Conservation (phyloP, 2,329 filamentous ascomycete genomes). For the Trichophyton benhamiae region DNA sequence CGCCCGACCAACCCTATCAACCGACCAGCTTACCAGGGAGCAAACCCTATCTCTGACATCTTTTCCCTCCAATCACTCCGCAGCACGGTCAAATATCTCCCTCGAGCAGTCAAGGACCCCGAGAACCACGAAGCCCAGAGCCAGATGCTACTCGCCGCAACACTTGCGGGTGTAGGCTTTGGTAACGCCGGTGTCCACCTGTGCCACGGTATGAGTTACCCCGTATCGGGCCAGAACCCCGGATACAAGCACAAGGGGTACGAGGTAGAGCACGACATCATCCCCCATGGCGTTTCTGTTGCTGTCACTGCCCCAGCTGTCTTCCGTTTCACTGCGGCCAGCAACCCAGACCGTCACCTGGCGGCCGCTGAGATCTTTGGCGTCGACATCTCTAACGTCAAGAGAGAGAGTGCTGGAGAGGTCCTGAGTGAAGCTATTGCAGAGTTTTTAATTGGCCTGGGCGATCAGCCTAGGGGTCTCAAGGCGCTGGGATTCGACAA, state of each 20-base stretch:
- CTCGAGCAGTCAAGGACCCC: slow-evolving; percentile 71
- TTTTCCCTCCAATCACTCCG: slow-evolving; percentile 80
- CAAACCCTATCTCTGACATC: slow-evolving; percentile 94
- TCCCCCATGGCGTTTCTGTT: slow-evolving; percentile 91
- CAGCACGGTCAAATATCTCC: slow-evolving; percentile 81
- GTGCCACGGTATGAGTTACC: slow-evolving; percentile 89
- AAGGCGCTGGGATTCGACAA: slow-evolving; percentile 68
- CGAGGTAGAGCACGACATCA: slow-evolving; percentile 60
- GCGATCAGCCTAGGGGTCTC: slow-evolving; percentile 80
- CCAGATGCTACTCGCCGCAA: slow-evolving; percentile 91
- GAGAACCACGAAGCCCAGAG: slow-evolving; percentile 87
- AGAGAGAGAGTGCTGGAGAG: slow-evolving; percentile 78
- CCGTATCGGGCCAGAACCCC: slow-evolving; percentile 89
- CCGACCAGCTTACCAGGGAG: slow-evolving; percentile 87
- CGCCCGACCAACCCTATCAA: slow-evolving; percentile 80
- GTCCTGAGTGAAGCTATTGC: slow-evolving; percentile 72
- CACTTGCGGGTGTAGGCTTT: slow-evolving; percentile 88
- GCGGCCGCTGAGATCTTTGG: slow-evolving; percentile 83
- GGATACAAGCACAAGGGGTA: slow-evolving; percentile 87
- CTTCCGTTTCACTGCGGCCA: slow-evolving; percentile 82
- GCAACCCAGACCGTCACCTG: slow-evolving; percentile 84
- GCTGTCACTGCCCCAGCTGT: slow-evolving; percentile 88
- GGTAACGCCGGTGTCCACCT: slow-evolving; percentile 94
- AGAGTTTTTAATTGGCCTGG: slow-evolving; percentile 67
- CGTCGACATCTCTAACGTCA: slow-evolving; percentile 76